Base-by-base conservation (phyloP, 2,329 filamentous ascomycete species). In the Passalora sequoiae region DNA sequence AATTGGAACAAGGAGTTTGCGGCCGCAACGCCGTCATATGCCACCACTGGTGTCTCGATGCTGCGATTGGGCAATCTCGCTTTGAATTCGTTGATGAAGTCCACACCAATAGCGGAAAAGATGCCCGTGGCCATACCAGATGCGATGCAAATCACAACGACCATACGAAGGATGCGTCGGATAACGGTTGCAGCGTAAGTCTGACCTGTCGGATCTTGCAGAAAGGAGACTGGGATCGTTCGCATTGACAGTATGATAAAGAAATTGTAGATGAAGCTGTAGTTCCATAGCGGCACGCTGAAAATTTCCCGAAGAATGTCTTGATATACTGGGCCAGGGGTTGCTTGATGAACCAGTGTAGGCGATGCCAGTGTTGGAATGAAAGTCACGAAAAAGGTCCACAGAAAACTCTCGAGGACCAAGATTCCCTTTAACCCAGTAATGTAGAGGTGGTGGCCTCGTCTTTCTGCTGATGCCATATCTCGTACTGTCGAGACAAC, bases 1-100 rank as follows among this genome's bases (percentile, higher is more conserved):
- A 72, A 50, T 28, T 72, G 62, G 55, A 72, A 72, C 5, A 73
- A 53, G 1, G 67, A 67, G 55, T 73, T 73, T 58, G 70, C 66
- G 35, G 66, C 71, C 10, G 66, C 56, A 7, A 72, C 55, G 16
- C 66, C 65, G 45, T 61, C 66, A 19, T 66, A 60, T 2, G 69
- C 51, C 16, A 54, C 50, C 31, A 60, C 57, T 7, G 57, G 59
- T 3, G 51, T 51, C 13, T 43, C 19, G 7, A 71, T 62, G 1
- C 63, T 63, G 3, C 56, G 37, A 37, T 74, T 73, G 6, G 57
- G 58, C 3, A 68, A 66, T 0, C 51, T 41, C 2, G 39, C 27
- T 25, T 66, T 60, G 58, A 71, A 72, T 3, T 63, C 53, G 19
- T 62, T 47, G 32, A 72, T 66, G 56, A 66, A 65, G 1, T 54